Percentiles rank a stretch among this genome's conserved stretches.
phyloP scores from a whole-genome alignment of 2,329 filamentous ascomycete genomes.

The Botrytis aclada region DNA sequence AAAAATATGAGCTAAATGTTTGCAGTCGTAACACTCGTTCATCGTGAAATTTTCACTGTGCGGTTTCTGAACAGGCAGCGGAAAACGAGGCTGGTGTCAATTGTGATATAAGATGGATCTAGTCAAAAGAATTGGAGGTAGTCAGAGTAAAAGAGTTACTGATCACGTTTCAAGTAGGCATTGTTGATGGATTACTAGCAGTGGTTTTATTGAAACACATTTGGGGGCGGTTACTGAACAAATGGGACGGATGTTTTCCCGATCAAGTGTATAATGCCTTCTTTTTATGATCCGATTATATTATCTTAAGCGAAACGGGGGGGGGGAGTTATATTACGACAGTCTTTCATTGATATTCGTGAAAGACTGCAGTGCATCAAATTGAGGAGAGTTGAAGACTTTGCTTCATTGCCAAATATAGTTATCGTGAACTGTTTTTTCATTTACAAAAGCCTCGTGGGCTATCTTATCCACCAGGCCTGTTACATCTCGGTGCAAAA shows the following conservation, averaged over 20 bases:
- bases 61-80: too few relatives aligned
- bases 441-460: background rate
- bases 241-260: background rate
- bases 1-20: background rate
- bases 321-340: background rate
- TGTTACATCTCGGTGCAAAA: background rate
- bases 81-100: background rate
- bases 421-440: background rate
- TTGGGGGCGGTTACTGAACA: background rate
- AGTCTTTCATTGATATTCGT: background rate
- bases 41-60: background rate
- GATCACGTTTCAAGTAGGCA: background rate
- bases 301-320: background rate
- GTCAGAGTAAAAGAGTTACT: fast-evolving
- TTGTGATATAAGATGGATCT: background rate
- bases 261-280: background rate
- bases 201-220: too few relatives aligned
- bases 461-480: background rate
- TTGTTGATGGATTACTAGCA: background rate
- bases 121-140: background rate
- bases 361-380: background rate
- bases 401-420: background rate
- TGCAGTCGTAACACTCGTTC: background rate
- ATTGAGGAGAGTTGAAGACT: background rate
- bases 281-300: background rate